Conservation (phyloP, 1,284 basidiomycete genomes). For the Termitomyces sp. region DNA sequence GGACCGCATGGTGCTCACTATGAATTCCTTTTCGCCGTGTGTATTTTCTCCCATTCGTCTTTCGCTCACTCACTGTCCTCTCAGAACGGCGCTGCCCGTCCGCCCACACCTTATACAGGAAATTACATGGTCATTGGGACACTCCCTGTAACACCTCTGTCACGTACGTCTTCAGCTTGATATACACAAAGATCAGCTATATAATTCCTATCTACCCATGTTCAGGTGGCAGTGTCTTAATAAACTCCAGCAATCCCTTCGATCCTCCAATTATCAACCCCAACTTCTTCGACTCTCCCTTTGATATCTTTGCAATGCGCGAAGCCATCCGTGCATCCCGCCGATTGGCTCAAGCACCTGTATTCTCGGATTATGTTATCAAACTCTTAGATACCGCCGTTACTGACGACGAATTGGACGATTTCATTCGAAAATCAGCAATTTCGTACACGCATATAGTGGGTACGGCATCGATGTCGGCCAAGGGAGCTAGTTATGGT, state of each 20-base stretch:
- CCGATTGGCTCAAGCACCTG: slow-evolving; percentile 13
- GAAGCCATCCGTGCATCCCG: slow-evolving; percentile 13
- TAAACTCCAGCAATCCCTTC: slow-evolving; percentile 15
- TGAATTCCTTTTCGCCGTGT: slow-evolving; percentile 15
- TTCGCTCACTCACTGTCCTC: not conserved
- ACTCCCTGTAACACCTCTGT: slow-evolving; percentile 12
- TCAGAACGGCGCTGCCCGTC: slow-evolving; percentile 10
- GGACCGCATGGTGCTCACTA: slow-evolving; percentile 12
- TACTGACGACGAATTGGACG: slow-evolving; percentile 17
- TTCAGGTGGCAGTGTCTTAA: slow-evolving; percentile 14
- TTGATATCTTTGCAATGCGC: slow-evolving; percentile 12
- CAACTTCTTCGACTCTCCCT: slow-evolving; percentile 10
- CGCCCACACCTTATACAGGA: slow-evolving; percentile 12
- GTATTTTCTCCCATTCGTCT: not conserved
- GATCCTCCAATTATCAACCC: slow-evolving; percentile 16
- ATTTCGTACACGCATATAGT: slow-evolving; percentile 11
- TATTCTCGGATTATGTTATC: slow-evolving; percentile 14
- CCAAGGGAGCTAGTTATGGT: slow-evolving; percentile 4
- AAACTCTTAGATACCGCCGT: slow-evolving; percentile 3
- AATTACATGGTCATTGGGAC: slow-evolving; percentile 16
- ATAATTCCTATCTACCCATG: not conserved
- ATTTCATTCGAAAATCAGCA: slow-evolving; percentile 11
- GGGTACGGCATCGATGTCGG: slow-evolving; percentile 11
- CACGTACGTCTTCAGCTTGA: slow-evolving; percentile 8
- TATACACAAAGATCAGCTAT: too few relatives aligned